Percentiles rank a stretch among this genome's conserved stretches.
phyloP scores from a whole-genome alignment of 768 basidiomycete species.

The Boletus insuetus region DNA sequence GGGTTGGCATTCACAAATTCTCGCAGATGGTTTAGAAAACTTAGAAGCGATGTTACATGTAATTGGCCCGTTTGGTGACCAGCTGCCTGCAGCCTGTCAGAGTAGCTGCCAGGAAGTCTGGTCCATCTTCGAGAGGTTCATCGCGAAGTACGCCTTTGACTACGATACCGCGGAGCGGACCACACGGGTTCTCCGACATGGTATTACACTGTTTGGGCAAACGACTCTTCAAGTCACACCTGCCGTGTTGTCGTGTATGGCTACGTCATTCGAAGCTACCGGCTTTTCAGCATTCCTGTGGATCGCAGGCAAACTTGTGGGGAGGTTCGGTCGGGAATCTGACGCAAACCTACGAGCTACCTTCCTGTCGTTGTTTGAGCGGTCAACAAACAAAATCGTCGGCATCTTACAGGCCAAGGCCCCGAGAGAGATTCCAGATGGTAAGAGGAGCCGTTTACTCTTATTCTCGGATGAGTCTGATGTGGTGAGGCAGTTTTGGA shows the following conservation, averaged over 20 bases:
- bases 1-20: conserved; percentile 7
- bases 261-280: conserved; percentile 71
- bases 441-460: conserved; percentile 46
- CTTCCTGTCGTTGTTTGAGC: conserved; percentile 68
- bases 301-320: conserved; percentile 88
- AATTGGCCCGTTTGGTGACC: conserved; percentile 77
- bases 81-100: conserved; percentile 76
- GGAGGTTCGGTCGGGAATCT: conserved; percentile 68
- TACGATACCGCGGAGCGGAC: conserved; percentile 78
- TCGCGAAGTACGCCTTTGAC: conserved; percentile 73
- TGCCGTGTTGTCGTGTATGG: conserved; percentile 72
- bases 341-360: conserved; percentile 53
- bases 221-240: conserved; percentile 66
- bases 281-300: conserved; percentile 88
- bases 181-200: conserved; percentile 82
- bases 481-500: conserved; percentile 69
- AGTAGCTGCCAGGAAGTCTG: conserved; percentile 80
- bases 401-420: conserved; percentile 63
- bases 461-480: conserved; percentile 3
- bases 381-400: conserved; percentile 69
- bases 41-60: conserved; percentile 89
- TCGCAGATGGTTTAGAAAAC: conserved; percentile 81
- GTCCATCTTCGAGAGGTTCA: conserved; percentile 76
- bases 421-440: conserved; percentile 80
- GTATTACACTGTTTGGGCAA: conserved; percentile 75